Conservation (phyloP, 2,329 filamentous ascomycete genomes). For the Xylaria polymorpha region DNA sequence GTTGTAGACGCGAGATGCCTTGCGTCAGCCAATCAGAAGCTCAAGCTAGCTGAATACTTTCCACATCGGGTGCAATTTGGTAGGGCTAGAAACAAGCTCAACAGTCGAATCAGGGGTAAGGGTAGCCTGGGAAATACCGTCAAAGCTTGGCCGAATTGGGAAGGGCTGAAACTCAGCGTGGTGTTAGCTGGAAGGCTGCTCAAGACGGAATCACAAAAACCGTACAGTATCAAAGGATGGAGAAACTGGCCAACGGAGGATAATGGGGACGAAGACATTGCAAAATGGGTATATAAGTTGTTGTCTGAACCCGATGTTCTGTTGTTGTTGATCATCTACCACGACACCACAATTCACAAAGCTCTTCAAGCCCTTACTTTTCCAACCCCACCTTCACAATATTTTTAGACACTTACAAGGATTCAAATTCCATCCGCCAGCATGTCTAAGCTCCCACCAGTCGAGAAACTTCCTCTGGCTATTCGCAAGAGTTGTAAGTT, state of each 20-base stretch:
- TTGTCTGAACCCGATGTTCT: neutral
- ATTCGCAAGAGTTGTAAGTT: conserved; percentile 63
- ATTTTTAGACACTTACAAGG: neutral
- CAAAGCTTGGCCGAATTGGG: conserved; percentile 18
- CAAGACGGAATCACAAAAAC: neutral
- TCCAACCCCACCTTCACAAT: neutral
- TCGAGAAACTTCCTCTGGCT: conserved; percentile 63
- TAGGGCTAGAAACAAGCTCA: conserved; percentile 26
- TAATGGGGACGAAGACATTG: neutral
- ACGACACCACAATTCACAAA: conserved; percentile 14
- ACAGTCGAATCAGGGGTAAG: conserved; percentile 6
- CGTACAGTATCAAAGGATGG: neutral
- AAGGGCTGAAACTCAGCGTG: conserved; percentile 18
- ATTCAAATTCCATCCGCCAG: conserved; percentile 28
- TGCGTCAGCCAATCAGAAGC: conserved; percentile 15
- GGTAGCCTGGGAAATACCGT: conserved; percentile 25
- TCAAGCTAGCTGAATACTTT: neutral
- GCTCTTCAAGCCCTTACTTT: neutral
- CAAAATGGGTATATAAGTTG: conserved; percentile 29
- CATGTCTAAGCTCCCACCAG: conserved; percentile 57
- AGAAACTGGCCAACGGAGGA: neutral
- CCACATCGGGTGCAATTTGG: conserved; percentile 3
- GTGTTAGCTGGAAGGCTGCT: conserved; percentile 6
- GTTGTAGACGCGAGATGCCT: neutral
- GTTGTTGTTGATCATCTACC: neutral